Base-by-base conservation (phyloP, 176 grass and related monocot genomes). In the Zea luxurians region DNA sequence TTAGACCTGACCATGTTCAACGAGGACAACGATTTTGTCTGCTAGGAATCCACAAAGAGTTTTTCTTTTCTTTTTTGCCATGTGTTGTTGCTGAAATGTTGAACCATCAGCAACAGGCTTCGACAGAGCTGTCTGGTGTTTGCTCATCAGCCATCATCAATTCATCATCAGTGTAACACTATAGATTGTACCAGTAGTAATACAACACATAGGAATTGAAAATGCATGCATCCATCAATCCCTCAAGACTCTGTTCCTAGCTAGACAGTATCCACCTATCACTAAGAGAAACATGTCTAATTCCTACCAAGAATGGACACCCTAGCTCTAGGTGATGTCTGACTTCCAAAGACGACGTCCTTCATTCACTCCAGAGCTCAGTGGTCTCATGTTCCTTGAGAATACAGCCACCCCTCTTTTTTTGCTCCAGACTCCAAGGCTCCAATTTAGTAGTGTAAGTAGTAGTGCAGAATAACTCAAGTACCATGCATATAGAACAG, bases 401-500 rank as follows among this genome's bases (percentile, higher is more conserved):
- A 75, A 83, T 20, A 80, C 46, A 16, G 13, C 7, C 13, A 52
- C 5, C 2, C 17, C n/a, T n/a, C n/a, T 35, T 57, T 57, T 49
- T 53, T 53, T n/a, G 47, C 66, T 77, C 64, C 45, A 57, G 16
- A n/a, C 55, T 59, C 55, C 18, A 59, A 21, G 27, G 62, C 61
- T 83, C 54, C 48, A 10, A 61, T 48, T 68, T 16, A 38, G 68
- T 38, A 76, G n/a, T 4, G 53, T 8, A 55, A 55, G 53, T 18
- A 18, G 16, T 9, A 52, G 36, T 10, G 74, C 67, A 83, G 40
- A 38, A 37, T 47, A 15, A 35, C 76, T 89, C 81, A 97, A 70
- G 84, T 90, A 50, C 82, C 82, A 61, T 94, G 91, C 94, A 90
- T 81, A 66, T 98, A 94, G 85, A 81, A 92, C 46, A 98, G 62